phyloP scores from a whole-genome alignment of 441 rosid species.

The Arabidopsis hybrid region DNA sequence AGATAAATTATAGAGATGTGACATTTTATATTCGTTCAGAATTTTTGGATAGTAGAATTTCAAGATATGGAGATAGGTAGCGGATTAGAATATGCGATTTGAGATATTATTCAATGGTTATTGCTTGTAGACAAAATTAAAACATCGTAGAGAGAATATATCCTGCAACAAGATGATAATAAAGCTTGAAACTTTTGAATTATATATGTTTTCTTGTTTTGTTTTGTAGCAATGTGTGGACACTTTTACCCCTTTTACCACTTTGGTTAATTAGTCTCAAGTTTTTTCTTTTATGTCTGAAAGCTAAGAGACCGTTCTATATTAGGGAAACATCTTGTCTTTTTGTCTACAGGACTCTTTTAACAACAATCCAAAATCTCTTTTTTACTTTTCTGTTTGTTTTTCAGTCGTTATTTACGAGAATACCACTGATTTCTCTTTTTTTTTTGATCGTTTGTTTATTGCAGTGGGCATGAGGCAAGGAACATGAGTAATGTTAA shows the following conservation, averaged over 20 bases:
- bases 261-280: slow-evolving; percentile 41
- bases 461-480: slow-evolving; percentile 67
- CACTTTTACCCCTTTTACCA: slow-evolving; percentile 35
- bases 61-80: slow-evolving; percentile 1
- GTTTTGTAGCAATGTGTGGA: slow-evolving; percentile 32
- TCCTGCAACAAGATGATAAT: slow-evolving; percentile 29
- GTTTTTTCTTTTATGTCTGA: slow-evolving; percentile 43
- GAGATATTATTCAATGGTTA: slow-evolving; percentile 17
- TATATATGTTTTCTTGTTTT: slow-evolving; percentile 8
- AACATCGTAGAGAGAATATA: slow-evolving; percentile 47
- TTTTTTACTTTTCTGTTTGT: slow-evolving; percentile 32
- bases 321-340: slow-evolving; percentile 46
- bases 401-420: slow-evolving; percentile 29
- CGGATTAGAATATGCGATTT: slow-evolving; percentile 8
- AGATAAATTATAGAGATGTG: slow-evolving; percentile 3
- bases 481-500: slow-evolving; percentile 44
- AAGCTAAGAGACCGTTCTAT: slow-evolving; percentile 43
- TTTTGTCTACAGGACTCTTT: slow-evolving; percentile 39
- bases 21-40: slow-evolving; percentile 6
- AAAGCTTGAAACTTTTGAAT: slow-evolving; percentile 38
- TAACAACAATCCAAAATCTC: slow-evolving; percentile 40
- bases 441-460: slow-evolving; percentile 32
- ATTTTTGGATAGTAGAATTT: not conserved
- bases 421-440: slow-evolving; percentile 11
- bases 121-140: slow-evolving; percentile 29